Base-by-base conservation (phyloP, 192 early-diverging fungal genomes). In the Chytriomyces sp. region DNA sequence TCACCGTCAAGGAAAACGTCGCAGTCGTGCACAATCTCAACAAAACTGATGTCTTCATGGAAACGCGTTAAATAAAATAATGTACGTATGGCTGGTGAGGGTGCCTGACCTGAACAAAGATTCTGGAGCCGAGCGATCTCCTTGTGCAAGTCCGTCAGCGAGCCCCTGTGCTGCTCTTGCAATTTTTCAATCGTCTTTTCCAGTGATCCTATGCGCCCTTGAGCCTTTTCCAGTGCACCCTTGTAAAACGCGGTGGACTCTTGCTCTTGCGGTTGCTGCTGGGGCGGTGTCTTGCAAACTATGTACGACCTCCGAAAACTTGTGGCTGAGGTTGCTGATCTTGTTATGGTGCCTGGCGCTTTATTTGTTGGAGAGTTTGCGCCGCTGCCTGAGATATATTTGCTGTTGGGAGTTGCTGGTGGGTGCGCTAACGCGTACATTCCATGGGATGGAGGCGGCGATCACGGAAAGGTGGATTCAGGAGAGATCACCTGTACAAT, bases 171-270 rank as follows among this genome's bases (percentile, higher is more conserved):
- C 52, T 82, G 70, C 4, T 65, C 64, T 75, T 86, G 78, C 55
- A 84, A 28, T 32, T 39, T 73, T 59, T 82, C 77, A 22, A 86
- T 77, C 7, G 79, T 80, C 34, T 72, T 75, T 67, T 86, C 85
- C 41, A 86, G 60, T 22, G 71, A 70, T 30, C 60, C 10, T 26
- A 86, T 75, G 14, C 77, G 67, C 12, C 67, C 37, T 68, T 65
- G 68, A 28, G 67, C 25, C 53, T 68, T 79, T 12, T 75, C 77
- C 31, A 49, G 40, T 17, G 64, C 68, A 17, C 33, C 10, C 52
- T 59, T 57, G 40, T 59, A 70, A 30, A n/a, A 14, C 17, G 26
- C 31, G 3, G 28, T 14, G 14, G 17, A 17, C 28, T 14, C 1
- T 12, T 2, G 56, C 14, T 12, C 56, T 39, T 12, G 39, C 30